Evolutionary conservation across 164 flowering plant genomes (phyloP), one percentile per base, ranked within the genome.

Genomic region (Tinospora cordifolia): DNA sequence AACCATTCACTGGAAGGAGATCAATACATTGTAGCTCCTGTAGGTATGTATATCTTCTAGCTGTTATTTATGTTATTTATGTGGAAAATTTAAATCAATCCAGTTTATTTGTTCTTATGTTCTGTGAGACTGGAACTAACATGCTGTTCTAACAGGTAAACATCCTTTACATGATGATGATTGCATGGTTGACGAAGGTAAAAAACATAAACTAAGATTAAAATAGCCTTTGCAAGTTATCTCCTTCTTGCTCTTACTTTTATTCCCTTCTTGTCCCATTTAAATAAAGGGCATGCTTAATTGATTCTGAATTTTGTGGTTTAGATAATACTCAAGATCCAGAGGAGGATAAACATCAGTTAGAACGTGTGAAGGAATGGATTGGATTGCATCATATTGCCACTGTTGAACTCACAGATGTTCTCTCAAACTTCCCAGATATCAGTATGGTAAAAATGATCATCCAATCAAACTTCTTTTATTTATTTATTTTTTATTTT

Each of bases 371-470:
- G n/a, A n/a, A n/a, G n/a, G n/a, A n/a, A n/a, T 93, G 98, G 97
- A 82, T 93, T 75, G 75, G 40, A 65, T 78, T 81, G 58, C 67
- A 75, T 77, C 90, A 85, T 70, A 80, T 75, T 26, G 88, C 86
- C 63, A 81, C 77, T 39, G 63, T 91, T 69, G 92, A 87, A 70
- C 82, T 89, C 34, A 82, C 88, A 67, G 93, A 90, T 74, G 80
- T 91, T 75, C 90, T 93, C 70, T 86, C 96, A 19, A 82, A 83
- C 74, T 91, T 93, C 76, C 91, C 93, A 0, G 95, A 89, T 74
- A 87, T 91, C 75, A 90, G 93, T 62, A 77, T 83, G 88, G 97
- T 91, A 87, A 77, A 68, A 47, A 21, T 60, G 24, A 66, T 70
- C 10, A 14, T 46, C 51, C 22, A 39, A 34, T 58, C 15, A 15